Percentiles rank a stretch among this genome's conserved stretches.
phyloP scores from a whole-genome alignment of 306 rosid species.

The Canavalia gladiata region DNA sequence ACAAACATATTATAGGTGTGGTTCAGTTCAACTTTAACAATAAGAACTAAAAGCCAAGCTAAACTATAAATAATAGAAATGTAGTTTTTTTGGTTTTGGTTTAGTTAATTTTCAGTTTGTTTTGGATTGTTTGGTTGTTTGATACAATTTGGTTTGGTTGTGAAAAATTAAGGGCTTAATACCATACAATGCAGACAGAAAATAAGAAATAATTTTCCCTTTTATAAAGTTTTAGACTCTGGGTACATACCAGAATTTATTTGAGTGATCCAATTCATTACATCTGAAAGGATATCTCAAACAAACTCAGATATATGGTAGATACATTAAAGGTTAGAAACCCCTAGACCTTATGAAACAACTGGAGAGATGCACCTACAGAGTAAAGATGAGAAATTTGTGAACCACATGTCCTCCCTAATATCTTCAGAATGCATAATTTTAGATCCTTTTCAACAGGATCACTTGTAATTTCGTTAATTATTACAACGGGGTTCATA shows the following conservation, averaged over 20 bases:
- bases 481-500: neutral
- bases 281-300: constrained; percentile 17
- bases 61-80: too few relatives aligned
- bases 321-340: constrained; percentile 14
- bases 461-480: constrained; percentile 5
- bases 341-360: neutral
- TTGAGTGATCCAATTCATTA: constrained; percentile 17
- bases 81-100: too few relatives aligned
- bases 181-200: neutral
- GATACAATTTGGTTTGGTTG: too few relatives aligned
- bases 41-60: too few relatives aligned
- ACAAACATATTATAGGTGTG: too few relatives aligned
- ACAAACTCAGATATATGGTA: neutral
- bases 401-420: neutral
- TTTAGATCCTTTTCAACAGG: neutral
- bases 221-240: neutral
- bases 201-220: neutral
- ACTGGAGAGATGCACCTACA: neutral
- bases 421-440: neutral
- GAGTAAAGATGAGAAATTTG: neutral
- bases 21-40: too few relatives aligned
- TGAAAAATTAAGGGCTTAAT: neutral
- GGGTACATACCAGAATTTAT: neutral
- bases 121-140: too few relatives aligned
- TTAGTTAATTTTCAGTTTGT: too few relatives aligned